Conservation (phyloP, 2,329 filamentous ascomycete genomes). For the Talaromyces verruculosus region DNA sequence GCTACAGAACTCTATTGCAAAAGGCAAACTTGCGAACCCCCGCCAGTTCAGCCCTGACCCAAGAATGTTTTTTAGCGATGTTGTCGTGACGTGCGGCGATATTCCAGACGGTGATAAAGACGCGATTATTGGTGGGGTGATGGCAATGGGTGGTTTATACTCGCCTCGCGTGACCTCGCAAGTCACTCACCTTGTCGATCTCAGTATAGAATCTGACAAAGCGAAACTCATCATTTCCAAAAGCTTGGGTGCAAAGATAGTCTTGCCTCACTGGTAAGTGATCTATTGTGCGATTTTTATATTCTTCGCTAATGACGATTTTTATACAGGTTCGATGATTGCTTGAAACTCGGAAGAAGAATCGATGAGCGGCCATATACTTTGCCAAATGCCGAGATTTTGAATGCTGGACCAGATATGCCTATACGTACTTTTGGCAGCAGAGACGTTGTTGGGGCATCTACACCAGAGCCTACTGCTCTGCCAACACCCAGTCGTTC, state of each 20-base stretch:
- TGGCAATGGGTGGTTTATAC: slow-evolving; percentile 85
- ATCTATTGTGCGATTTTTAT: not conserved
- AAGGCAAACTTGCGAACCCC: slow-evolving; percentile 70
- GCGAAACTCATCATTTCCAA: slow-evolving; percentile 59
- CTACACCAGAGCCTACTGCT: slow-evolving; percentile 51
- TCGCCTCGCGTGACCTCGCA: slow-evolving; percentile 67
- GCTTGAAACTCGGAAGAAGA: slow-evolving; percentile 84
- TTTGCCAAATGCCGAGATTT: slow-evolving; percentile 80
- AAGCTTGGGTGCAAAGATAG: slow-evolving; percentile 72
- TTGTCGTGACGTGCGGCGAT: slow-evolving; percentile 78
- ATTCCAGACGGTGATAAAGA: slow-evolving; percentile 85
- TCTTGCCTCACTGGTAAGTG: slow-evolving; percentile 82
- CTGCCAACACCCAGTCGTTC: slow-evolving; percentile 35
- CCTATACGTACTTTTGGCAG: slow-evolving; percentile 58
- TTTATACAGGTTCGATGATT: slow-evolving; percentile 83
- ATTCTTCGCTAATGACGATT: not conserved
- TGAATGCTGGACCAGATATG: slow-evolving; percentile 60
- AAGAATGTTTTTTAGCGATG: slow-evolving; percentile 81
- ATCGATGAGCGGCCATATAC: slow-evolving; percentile 86
- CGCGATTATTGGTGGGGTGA: slow-evolving; percentile 82
- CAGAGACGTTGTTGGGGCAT: slow-evolving; percentile 67
- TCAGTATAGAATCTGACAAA: slow-evolving; percentile 72
- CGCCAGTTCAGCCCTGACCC: slow-evolving; percentile 89
- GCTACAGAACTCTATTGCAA: slow-evolving; percentile 70
- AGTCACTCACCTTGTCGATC: slow-evolving; percentile 85